Conservation (phyloP, 2,329 filamentous ascomycete genomes). For the Neonectria hederae region DNA sequence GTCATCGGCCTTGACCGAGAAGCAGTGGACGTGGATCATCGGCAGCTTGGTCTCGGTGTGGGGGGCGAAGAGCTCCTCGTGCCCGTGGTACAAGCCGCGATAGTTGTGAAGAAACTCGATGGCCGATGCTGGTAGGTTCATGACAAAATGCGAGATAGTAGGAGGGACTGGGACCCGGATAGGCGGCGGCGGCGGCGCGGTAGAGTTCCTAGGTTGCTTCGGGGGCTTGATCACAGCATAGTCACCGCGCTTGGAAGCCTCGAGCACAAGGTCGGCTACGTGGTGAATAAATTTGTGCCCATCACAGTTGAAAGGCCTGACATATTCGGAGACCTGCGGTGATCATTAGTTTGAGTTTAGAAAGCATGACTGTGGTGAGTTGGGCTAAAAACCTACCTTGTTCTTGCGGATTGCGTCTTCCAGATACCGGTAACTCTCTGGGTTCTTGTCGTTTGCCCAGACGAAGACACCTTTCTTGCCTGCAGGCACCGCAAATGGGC, state of each 20-base stretch:
- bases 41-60: conserved; percentile 72
- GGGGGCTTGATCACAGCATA: conserved; percentile 61
- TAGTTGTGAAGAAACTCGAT: conserved; percentile 77
- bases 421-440: conserved; percentile 82
- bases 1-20: conserved; percentile 82
- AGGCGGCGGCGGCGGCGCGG: conserved; percentile 49
- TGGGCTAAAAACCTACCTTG: conserved; percentile 65
- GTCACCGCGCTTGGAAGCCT: conserved; percentile 60
- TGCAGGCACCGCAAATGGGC: conserved; percentile 91
- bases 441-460: conserved; percentile 97
- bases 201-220: conserved; percentile 51
- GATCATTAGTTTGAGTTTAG: conserved; percentile 20
- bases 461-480: conserved; percentile 92
- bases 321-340: conserved; percentile 70
- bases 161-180: conserved; percentile 68
- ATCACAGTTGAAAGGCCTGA: conserved; percentile 83
- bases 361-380: not conserved
- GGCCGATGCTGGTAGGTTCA: conserved; percentile 94
- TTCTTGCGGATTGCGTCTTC: conserved; percentile 76
- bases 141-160: conserved; percentile 91
- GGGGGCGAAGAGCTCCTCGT: conserved; percentile 72
- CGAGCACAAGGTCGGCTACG: conserved; percentile 69
- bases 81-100: conserved; percentile 80
- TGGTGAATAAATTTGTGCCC: conserved; percentile 81
- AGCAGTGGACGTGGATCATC: conserved; percentile 93